Percentiles rank a stretch among this genome's conserved stretches.
These are phyloP conservation scores for Aspergillus sp. DNA, from an alignment of 2,329 filamentous ascomycete species.

Conservation along the genomic window DNA sequence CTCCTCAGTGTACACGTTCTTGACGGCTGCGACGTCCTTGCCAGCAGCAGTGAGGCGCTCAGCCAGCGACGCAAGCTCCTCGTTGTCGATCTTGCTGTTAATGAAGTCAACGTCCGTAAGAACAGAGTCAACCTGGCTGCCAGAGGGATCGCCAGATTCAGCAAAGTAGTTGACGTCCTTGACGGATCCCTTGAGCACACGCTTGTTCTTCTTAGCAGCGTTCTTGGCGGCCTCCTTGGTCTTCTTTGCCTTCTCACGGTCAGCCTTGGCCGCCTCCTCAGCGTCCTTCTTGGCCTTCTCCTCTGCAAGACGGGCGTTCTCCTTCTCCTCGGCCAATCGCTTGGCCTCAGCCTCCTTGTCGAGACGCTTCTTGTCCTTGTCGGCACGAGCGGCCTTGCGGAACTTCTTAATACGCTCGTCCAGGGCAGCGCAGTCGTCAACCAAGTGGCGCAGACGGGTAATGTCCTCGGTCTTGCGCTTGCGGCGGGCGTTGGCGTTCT, in stretches of 20 bases:
- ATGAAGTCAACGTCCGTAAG: constrained; percentile 83
- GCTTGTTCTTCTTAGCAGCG: constrained; percentile 99
- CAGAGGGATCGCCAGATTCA: constrained; percentile 66
- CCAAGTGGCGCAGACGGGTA: constrained; percentile 79
- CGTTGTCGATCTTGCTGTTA: constrained; percentile 83
- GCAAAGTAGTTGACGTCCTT: constrained; percentile 99
- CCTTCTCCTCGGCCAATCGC: constrained; percentile 79
- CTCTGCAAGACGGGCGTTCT: constrained; percentile 79
- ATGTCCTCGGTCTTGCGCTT: constrained; percentile 99
- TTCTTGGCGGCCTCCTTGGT: constrained; percentile 98
- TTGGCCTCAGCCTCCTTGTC: constrained; percentile 92
- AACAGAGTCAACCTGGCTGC: constrained; percentile 76
- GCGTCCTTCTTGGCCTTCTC: constrained; percentile 77
- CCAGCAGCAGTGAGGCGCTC: constrained; percentile 73
- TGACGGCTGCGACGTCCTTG: constrained; percentile 81
- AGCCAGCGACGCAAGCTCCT: constrained; percentile 83
- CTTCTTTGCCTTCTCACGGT: constrained; percentile 86
- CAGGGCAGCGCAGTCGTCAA: constrained; percentile 78
- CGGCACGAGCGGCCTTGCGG: constrained; percentile 83
- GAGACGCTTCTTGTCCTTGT: constrained; percentile 92
- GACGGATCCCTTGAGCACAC: constrained; percentile 86
- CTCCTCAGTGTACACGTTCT: constrained; percentile 76
- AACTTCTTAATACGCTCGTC: constrained; percentile 99
- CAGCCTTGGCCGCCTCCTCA: constrained; percentile 80
- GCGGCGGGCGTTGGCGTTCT: constrained; percentile 95